A percentile compares a stretch with the other conserved stretches of the same genome.
phyloP scores from a whole-genome alignment of 1,284 basidiomycete genomes.

The Ganoderma boninense region DNA sequence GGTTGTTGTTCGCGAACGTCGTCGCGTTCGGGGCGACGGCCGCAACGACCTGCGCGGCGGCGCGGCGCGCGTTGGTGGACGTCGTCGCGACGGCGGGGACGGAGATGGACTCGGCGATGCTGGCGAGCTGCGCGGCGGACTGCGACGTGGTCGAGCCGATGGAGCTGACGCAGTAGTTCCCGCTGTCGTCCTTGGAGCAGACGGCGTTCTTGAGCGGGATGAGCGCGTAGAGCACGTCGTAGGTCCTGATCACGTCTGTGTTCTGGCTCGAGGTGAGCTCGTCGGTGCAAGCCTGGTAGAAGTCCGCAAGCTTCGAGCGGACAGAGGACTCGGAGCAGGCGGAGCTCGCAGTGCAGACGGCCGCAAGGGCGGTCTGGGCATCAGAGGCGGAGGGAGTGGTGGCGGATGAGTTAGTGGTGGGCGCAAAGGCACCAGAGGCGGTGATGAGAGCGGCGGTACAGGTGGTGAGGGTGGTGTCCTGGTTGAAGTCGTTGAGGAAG shows the following conservation, averaged over 20 bases:
- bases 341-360: constrained; percentile 60
- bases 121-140: constrained; percentile 31
- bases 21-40: constrained; percentile 69
- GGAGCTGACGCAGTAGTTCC: constrained; percentile 67
- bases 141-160: constrained; percentile 31
- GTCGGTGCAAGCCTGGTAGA: constrained; percentile 71
- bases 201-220: constrained; percentile 70
- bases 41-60: constrained; percentile 37
- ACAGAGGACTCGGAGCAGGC: constrained; percentile 69
- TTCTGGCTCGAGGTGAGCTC: constrained; percentile 70
- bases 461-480: constrained; percentile 58
- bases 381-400: constrained; percentile 51
- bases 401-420: constrained; percentile 46
- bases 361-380: constrained; percentile 62
- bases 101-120: constrained; percentile 34
- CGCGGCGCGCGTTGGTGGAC: constrained; percentile 31
- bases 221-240: constrained; percentile 83
- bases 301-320: constrained; percentile 67
- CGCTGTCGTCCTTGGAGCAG: constrained; percentile 78
- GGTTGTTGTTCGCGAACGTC: constrained; percentile 68
- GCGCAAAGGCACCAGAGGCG: constrained; percentile 68
- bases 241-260: constrained; percentile 62
- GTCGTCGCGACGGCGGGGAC: constrained; percentile 5
- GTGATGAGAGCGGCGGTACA: constrained; percentile 75
- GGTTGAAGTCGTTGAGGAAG: constrained; percentile 74